Evolutionary conservation across 1,284 basidiomycete species (phyloP), one percentile per base, ranked within the genome.

Genomic region (Microbotryomycetes sp.): DNA sequence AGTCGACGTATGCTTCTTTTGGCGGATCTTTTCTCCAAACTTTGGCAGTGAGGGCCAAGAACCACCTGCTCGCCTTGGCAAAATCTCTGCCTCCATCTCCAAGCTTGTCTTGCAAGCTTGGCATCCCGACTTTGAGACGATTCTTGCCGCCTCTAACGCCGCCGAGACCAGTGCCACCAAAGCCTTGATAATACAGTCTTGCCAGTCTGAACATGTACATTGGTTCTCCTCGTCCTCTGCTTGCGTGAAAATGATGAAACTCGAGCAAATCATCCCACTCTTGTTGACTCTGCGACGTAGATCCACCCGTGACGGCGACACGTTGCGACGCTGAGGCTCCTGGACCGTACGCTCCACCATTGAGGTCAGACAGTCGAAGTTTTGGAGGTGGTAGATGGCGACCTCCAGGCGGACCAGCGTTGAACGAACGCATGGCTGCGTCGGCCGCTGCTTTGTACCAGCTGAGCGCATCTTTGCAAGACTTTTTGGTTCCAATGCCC

Each of bases 101-200:
- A 4, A 69, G 31, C 6, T 63, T 60, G 48, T 67, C 71, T 36
- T 49, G n/a, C 54, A 59, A 47, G 30, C 59, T 56, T 15, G 7
- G 6, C 6, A 26, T 9, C 2, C 48, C 63, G 29, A 63, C 56
- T 19, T 52, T 57, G 16, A 57, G 19, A 2, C 61, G 29, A 22
- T 85, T 83, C 1, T 84, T 82, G 23, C 48, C 49, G 19, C 52
- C 48, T 23, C 67, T 49, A 25, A 92, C 81, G 28, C 84, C 83
- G 12, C 89, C 90, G 46, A 92, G 88, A 22, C 88, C 89, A 76
- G 93, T 90, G 29, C 88, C 89, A n/a, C 83, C 91, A 1, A 89
- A 90, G 12, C 92, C 92, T 72, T 91, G 87, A 73, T 97, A 97
- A 78, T 87, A 93, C n/a, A 94, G 87, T 75, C 89, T 86, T 16